These are phyloP conservation scores for Pseudogymnoascus sp. DNA, from an alignment of 2,329 filamentous ascomycete species.

Conservation along the genomic window DNA sequence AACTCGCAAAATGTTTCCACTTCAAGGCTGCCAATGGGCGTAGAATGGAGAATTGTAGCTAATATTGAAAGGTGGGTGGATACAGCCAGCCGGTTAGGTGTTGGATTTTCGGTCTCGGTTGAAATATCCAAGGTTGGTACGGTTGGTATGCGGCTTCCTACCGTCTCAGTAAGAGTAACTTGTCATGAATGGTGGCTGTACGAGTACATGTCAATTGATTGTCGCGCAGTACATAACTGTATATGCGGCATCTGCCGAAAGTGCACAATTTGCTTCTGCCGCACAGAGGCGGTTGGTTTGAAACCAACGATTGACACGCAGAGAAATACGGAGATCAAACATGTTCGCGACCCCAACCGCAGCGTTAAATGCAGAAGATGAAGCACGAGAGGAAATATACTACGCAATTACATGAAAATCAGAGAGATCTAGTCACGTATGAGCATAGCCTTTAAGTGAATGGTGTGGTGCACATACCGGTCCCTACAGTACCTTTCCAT, in stretches of 20 bases:
- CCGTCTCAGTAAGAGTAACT: too few relatives aligned
- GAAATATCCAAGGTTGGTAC: too few relatives aligned
- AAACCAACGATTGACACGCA: neutral
- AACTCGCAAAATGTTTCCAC: too few relatives aligned
- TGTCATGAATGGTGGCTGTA: too few relatives aligned
- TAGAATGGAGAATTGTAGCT: too few relatives aligned
- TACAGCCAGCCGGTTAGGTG: too few relatives aligned
- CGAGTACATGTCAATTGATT: too few relatives aligned
- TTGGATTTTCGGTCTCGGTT: too few relatives aligned
- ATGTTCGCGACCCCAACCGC: neutral
- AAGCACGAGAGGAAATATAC: neutral
- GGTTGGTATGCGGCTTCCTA: too few relatives aligned
- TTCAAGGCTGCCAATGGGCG: too few relatives aligned
- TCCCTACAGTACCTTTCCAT: neutral
- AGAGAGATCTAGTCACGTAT: neutral
- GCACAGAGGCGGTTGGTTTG: neutral
- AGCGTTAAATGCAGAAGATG: neutral
- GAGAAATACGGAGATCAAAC: neutral
- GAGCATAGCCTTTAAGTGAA: neutral
- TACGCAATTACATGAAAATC: neutral
- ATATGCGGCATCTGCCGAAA: neutral
- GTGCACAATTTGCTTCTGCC: neutral
- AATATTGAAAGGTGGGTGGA: too few relatives aligned
- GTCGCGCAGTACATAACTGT: too few relatives aligned
- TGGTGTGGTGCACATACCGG: neutral